A percentile compares a stretch with the other conserved stretches of the same genome.
phyloP scores from a whole-genome alignment of 495 filamentous ascomycete genomes.

The Sabuloglossum arenarium region DNA sequence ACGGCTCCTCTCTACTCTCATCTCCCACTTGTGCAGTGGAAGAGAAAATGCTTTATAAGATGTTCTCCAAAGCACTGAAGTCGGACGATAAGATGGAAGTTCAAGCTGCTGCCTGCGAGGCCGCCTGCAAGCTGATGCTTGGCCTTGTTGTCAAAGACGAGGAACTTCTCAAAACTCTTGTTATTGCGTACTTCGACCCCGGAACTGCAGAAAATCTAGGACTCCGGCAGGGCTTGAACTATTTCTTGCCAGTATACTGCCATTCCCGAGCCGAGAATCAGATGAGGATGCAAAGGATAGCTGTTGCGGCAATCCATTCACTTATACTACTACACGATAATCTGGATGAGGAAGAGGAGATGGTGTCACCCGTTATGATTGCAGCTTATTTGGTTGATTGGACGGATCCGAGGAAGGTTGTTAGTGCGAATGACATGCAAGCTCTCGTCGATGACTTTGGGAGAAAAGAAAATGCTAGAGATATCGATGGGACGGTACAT shows the following conservation, averaged over 20 bases:
- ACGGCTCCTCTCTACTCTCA: constrained; percentile 28
- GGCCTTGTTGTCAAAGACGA: constrained; percentile 38
- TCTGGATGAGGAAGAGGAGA: constrained; percentile 52
- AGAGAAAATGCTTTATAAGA: constrained; percentile 44
- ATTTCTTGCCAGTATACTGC: constrained; percentile 92
- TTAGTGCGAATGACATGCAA: constrained; percentile 40
- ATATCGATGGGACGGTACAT: constrained; percentile 45
- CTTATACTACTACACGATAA: constrained; percentile 40
- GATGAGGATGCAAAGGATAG: constrained; percentile 49
- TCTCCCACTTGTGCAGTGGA: constrained; percentile 25
- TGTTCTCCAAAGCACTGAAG: constrained; percentile 56
- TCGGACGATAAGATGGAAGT: constrained; percentile 46
- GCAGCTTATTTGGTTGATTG: constrained; percentile 74
- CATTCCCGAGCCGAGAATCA: constrained; percentile 66
- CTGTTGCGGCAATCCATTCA: constrained; percentile 45
- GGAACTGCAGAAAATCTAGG: constrained; percentile 61
- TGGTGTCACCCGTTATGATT: constrained; percentile 54
- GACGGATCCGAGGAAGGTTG: constrained; percentile 83
- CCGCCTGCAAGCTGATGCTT: constrained; percentile 72
- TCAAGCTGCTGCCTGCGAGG: constrained; percentile 62
- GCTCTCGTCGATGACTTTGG: constrained; percentile 18
- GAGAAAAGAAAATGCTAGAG: constrained; percentile 18
- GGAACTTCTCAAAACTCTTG: constrained; percentile 60
- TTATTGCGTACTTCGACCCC: constrained; percentile 81
- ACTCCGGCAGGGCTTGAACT: constrained; percentile 76